phyloP scores from a whole-genome alignment of 495 filamentous ascomycete genomes.

The Hypoxylon cercidicola region DNA sequence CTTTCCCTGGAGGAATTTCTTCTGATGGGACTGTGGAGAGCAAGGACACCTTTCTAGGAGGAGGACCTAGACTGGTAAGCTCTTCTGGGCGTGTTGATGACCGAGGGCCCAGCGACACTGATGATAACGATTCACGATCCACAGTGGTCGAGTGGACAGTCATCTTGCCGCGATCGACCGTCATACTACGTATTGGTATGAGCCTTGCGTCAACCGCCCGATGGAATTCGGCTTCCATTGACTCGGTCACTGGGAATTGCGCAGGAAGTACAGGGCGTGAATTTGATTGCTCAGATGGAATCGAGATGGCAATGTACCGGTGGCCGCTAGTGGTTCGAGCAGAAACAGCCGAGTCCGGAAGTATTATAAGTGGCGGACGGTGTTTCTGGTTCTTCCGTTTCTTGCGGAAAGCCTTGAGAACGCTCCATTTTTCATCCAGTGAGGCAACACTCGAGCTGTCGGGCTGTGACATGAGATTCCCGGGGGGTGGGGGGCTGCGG shows the following conservation, averaged over 20 bases:
- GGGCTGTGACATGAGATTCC: constrained; percentile 53
- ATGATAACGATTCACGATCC: constrained; percentile 45
- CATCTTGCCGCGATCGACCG: constrained; percentile 25
- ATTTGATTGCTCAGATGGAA: constrained; percentile 52
- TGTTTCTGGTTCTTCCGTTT: constrained; percentile 27
- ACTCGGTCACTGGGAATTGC: constrained; percentile 17
- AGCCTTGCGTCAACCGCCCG: constrained; percentile 10
- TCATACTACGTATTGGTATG: constrained; percentile 16
- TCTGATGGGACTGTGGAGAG: constrained; percentile 32
- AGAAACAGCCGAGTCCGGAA: constrained; percentile 60
- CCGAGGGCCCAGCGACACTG: constrained; percentile 22
- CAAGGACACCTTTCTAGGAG: constrained; percentile 21
- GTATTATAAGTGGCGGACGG: constrained; percentile 43
- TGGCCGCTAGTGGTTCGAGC: constrained; percentile 53
- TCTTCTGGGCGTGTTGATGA: constrained; percentile 7
- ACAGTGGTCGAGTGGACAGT: constrained; percentile 42
- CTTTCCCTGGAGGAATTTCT: constrained; percentile 12
- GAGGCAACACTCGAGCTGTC: constrained; percentile 40
- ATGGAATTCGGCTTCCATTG: constrained; percentile 13
- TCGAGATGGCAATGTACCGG: constrained; percentile 63
- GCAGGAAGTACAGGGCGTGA: constrained; percentile 5
- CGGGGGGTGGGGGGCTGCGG: constrained; percentile 52
- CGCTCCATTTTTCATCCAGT: constrained; percentile 37
- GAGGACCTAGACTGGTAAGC: constrained; percentile 26
- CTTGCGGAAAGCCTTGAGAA: constrained; percentile 42